Evolutionary conservation across 164 flowering plant genomes (phyloP).

Genomic region (Chloranthus sessilifolius): DNA sequence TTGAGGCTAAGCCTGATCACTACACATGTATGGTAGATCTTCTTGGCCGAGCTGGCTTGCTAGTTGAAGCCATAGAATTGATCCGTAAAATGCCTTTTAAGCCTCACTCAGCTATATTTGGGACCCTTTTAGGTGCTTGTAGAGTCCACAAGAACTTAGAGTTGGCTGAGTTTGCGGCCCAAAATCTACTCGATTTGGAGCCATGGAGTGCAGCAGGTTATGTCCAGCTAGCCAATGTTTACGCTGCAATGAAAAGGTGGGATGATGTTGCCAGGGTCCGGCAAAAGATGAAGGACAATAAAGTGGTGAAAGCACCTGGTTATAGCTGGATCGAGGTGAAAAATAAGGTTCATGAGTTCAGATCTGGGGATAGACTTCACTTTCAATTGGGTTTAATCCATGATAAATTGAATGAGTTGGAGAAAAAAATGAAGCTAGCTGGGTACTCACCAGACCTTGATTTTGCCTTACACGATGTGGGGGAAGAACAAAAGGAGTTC

Average conservation of each 20-base stretch:
- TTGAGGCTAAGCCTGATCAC: slow-evolving; percentile 24
- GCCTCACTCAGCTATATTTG: slow-evolving; percentile 23
- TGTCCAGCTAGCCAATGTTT: slow-evolving; percentile 69
- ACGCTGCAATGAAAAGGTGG: slow-evolving; percentile 55
- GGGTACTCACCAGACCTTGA: slow-evolving; percentile 52
- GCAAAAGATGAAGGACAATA: slow-evolving; percentile 44
- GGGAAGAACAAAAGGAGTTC: slow-evolving; percentile 49
- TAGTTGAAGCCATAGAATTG: slow-evolving; percentile 19
- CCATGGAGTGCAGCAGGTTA: slow-evolving; percentile 32
- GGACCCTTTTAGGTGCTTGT: slow-evolving; percentile 31
- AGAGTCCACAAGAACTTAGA: slow-evolving; percentile 27
- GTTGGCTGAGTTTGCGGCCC: slow-evolving; percentile 27
- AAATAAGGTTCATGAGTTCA: slow-evolving; percentile 54
- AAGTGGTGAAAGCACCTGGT: slow-evolving; percentile 59
- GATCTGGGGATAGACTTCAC: slow-evolving; percentile 65
- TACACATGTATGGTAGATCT: slow-evolving; percentile 32
- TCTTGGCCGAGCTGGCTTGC: slow-evolving; percentile 31
- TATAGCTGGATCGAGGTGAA: slow-evolving; percentile 75
- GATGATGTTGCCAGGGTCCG: slow-evolving; percentile 47
- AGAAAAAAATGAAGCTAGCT: slow-evolving; percentile 44
- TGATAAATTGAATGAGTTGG: slow-evolving; percentile 45
- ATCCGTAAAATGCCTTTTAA: slow-evolving; percentile 22
- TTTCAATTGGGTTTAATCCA: slow-evolving; percentile 41
- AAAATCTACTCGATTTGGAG: slow-evolving; percentile 21
- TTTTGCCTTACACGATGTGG: slow-evolving; percentile 54